Evolutionary conservation across 805 yeast genomes (phyloP).

Genomic region (Saturnispora saitoi): DNA sequence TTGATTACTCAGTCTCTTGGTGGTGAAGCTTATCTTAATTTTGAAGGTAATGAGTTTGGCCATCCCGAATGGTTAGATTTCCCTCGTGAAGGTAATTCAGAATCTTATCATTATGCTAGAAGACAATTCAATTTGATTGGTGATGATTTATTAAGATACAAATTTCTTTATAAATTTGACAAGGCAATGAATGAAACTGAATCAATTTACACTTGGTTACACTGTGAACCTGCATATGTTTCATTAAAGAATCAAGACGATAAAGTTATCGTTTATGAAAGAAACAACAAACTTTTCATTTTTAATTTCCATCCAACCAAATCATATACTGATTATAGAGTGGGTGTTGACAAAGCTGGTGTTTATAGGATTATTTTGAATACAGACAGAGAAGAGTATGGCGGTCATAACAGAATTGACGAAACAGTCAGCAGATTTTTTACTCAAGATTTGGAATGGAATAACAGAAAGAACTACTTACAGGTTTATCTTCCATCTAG

Average conservation of each 20-base stretch:
- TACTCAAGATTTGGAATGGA: conserved; percentile 76
- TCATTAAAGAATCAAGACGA: conserved; percentile 84
- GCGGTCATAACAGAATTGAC: conserved; percentile 76
- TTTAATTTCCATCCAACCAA: conserved; percentile 87
- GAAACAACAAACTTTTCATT: conserved; percentile 75
- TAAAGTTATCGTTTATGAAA: conserved; percentile 81
- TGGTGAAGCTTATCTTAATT: conserved; percentile 93
- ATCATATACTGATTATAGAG: conserved; percentile 76
- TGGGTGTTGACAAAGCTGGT: conserved; percentile 83
- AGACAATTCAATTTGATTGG: conserved; percentile 85
- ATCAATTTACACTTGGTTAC: conserved; percentile 60
- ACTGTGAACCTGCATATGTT: conserved; percentile 66
- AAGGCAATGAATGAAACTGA: conserved; percentile 76
- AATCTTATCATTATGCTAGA: conserved; percentile 88
- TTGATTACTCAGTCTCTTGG: conserved; percentile 84
- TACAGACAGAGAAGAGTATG: conserved; percentile 61
- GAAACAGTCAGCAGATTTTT: conserved; percentile 43
- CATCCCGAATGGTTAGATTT: conserved; percentile 99
- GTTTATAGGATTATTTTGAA: conserved; percentile 65
- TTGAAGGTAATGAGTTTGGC: conserved; percentile 97
- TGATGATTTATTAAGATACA: conserved; percentile 74
- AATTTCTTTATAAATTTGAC: conserved; percentile 74
- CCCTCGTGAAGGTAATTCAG: conserved; percentile 82
- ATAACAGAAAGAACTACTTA: conserved; percentile 62
- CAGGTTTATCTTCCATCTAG: conserved; percentile 81